Evolutionary conservation across 1,139 yeast genomes (phyloP), one percentile per base, ranked within the genome.

Genomic region (Pichia kudriavzevii): DNA sequence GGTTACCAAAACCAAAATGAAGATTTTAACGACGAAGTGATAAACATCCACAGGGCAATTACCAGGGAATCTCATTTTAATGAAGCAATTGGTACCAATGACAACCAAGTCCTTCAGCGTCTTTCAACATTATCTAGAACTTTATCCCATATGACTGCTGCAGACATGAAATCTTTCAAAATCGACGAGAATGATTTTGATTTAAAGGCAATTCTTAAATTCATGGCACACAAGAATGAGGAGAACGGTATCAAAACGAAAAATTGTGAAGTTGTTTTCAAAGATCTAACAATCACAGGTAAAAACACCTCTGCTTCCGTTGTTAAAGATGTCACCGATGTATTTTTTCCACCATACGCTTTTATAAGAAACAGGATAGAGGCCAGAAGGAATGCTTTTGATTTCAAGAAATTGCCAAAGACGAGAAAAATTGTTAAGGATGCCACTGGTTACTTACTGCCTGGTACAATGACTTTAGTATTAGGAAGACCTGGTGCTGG

Each of bases 401-500:
- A 47, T 24, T 38, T 50, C 9, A 22, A 31, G 4, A 37, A 41
- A 24, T 33, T 58, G 38, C 46, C 58, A 36, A 38, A 47, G 42
- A 38, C 58, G 15, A 63, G 65, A 41, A 55, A 58, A 12, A 63
- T 71, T 26, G 46, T 71, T 28, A 53, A 53, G 34, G 55, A 59
- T 37, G 52, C 66, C 33, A 58, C 58, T 39, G 75, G 75, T 20
- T 47, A 56, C 26, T 70, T 68, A 14, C 55, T 58, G 30, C 63
- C 69, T 18, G 77, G 77, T 35, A 72, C 72, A 39, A 66, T 72
- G 70, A 66, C 72, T 22, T 60, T 67, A 41, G 77, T 66, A 4
- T 58, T 67, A 39, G 79, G 74, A 36, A 63, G 75, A 46, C 77
- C 77, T 1, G 77, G 77, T 37, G 66, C 76, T 21, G 75, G 75